phyloP scores from a whole-genome alignment of 257 asterid genomes.

The Nicotiana noctiflora region DNA sequence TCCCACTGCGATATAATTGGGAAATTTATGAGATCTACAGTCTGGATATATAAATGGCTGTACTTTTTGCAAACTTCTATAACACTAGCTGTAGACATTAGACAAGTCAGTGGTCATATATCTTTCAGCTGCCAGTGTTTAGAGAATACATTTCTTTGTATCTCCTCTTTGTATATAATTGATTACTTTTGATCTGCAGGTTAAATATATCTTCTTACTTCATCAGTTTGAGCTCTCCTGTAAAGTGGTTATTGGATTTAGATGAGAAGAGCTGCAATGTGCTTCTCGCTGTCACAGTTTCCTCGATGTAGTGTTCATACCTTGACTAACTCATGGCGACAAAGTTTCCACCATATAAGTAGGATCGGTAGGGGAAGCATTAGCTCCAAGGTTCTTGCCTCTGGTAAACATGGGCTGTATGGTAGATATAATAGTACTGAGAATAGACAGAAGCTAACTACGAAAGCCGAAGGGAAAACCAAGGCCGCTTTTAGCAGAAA shows the following conservation, averaged over 20 bases:
- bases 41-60: not conserved
- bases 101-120: too few species aligned
- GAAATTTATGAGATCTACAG: not conserved
- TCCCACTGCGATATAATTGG: not conserved
- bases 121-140: not conserved
- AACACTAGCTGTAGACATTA: not conserved
- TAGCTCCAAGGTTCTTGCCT: constrained; percentile 41
- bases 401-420: constrained; percentile 45
- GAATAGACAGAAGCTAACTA: constrained; percentile 41
- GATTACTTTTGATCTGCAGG: constrained; percentile 35
- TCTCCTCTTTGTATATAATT: not conserved
- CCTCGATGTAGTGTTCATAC: constrained; percentile 57
- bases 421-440: constrained; percentile 51
- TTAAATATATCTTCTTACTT: constrained; percentile 16
- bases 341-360: constrained; percentile 31
- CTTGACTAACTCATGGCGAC: constrained; percentile 61
- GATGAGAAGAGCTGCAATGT: constrained; percentile 67
- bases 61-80: not conserved
- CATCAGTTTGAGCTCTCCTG: not conserved
- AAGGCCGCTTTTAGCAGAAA: constrained; percentile 30
- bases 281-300: constrained; percentile 62
- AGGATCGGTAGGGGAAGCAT: constrained; percentile 27
- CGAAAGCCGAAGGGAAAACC: constrained; percentile 35
- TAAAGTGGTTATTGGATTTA: constrained; percentile 23
- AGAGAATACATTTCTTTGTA: not conserved